Conservation (phyloP, 306 rosid genomes). For the Dryas alaskensis region DNA sequence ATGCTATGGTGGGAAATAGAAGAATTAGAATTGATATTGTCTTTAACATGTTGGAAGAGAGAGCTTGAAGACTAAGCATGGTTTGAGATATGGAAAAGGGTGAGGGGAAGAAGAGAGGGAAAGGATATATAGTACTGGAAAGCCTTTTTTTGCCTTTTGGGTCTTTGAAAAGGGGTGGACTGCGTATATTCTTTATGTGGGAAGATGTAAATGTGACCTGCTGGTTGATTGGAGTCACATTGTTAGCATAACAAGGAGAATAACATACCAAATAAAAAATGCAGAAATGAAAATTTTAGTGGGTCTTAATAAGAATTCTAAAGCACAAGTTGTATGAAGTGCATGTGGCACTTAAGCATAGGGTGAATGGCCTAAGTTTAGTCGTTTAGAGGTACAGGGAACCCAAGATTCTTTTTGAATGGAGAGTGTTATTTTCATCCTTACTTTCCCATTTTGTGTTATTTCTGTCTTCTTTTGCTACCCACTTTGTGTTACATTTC, state of each 20-base stretch:
- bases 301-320: background rate
- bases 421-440: background rate
- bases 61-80: conserved; percentile 18
- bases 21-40: conserved; percentile 13
- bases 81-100: background rate
- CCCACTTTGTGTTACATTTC: too few species aligned
- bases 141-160: background rate
- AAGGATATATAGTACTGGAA: background rate
- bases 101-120: background rate
- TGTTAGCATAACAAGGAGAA: background rate
- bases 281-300: background rate
- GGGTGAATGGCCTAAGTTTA: background rate
- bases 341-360: background rate
- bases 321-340: background rate
- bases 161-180: background rate
- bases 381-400: background rate
- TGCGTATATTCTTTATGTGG: background rate
- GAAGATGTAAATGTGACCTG: conserved; percentile 1
- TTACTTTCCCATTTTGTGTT: background rate
- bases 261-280: background rate
- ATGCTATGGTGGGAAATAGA: conserved; percentile 31
- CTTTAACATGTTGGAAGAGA: conserved; percentile 22
- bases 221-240: background rate
- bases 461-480: background rate
- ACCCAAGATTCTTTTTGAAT: background rate